Base-by-base conservation (phyloP, 441 rosid genomes). In the Erysimum pusillum region DNA sequence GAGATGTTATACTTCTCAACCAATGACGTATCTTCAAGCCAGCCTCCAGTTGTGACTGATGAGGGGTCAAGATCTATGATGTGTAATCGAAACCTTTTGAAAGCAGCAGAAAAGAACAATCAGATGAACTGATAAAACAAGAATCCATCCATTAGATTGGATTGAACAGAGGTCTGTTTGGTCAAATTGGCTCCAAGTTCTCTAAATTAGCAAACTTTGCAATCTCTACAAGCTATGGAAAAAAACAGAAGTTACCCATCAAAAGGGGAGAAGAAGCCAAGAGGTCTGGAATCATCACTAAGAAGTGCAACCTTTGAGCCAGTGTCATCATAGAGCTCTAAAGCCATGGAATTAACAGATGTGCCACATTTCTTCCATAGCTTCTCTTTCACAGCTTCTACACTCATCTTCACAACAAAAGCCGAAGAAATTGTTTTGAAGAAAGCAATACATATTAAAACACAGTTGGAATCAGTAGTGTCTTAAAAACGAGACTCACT, bases 291-390 rank as follows among this genome's bases (percentile, higher is more conserved):
- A 79, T 85, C 71, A 49, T 93, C 94, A 25, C 65, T 78, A 51
- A 93, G 82, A 56, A 78, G 81, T 3, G 85, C 76, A 77, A 93
- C 75, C 82, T 91, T 96, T 60, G 81, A 76, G 75, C 84, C 87
- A 61, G 84, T 28, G n/a, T 91, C 97, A 68, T 93, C 99, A 51
- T 87, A 91, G 4, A 96, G 93, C 85, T 93, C 91, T 44, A 93
- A 68, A 28, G 80, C 54, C 97, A 96, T 96, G 5, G 92, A 86
- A 67, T 78, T 80, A 63, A 91, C 90, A 3, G 96, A 87, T 15
- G 97, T 90, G 10, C 97, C 97, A 28, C 96, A 96, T 87, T 96
- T 91, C 28, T 75, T 90, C 99, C 97, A 90, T 20, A 96, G 83
- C 89, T 96, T 96, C 4, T 93, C 99, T 76, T 96, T 93, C 66